Evolutionary conservation across 345 rosid genomes (phyloP).

Genomic region (Bretschneidera sinensis): DNA sequence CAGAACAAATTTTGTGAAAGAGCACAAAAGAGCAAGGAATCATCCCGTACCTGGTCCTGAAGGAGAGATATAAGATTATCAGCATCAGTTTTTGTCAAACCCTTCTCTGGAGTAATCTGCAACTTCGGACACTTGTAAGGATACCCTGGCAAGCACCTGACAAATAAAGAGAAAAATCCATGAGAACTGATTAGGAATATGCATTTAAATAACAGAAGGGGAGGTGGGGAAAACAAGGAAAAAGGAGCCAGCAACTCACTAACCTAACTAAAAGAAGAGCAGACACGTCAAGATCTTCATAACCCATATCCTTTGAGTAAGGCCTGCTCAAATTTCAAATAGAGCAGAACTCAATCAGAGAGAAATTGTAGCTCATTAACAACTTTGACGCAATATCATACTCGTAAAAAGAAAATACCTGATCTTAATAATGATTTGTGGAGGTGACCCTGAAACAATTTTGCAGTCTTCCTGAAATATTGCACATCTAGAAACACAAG

Average conservation of each 20-base stretch:
- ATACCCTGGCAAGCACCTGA: constrained; percentile 92
- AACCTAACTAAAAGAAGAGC: constrained; percentile 78
- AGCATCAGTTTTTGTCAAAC: constrained; percentile 59
- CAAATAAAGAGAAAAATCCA: constrained; percentile 8
- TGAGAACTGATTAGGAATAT: constrained; percentile 1
- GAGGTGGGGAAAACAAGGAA: neutral
- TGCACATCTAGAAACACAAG: constrained; percentile 45
- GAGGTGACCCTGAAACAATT: constrained; percentile 51
- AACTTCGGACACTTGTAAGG: constrained; percentile 90
- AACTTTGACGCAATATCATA: constrained; percentile 15
- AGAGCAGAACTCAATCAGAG: constrained; percentile 17
- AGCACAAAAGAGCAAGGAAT: constrained; percentile 4
- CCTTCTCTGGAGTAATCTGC: constrained; percentile 76
- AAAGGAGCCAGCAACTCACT: constrained; percentile 10
- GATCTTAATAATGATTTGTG: constrained; percentile 66
- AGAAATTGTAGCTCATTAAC: constrained; percentile 9
- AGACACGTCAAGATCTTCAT: constrained; percentile 76
- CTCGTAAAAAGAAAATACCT: constrained; percentile 43
- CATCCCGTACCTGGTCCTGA: constrained; percentile 63
- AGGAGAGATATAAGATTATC: constrained; percentile 80
- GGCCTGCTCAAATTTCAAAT: constrained; percentile 59
- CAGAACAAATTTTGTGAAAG: neutral
- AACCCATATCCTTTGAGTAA: constrained; percentile 86
- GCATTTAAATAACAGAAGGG: neutral
- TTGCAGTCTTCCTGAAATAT: constrained; percentile 93